Base-by-base conservation (phyloP, 1,284 basidiomycete genomes). In the Amylostereum chailletii region DNA sequence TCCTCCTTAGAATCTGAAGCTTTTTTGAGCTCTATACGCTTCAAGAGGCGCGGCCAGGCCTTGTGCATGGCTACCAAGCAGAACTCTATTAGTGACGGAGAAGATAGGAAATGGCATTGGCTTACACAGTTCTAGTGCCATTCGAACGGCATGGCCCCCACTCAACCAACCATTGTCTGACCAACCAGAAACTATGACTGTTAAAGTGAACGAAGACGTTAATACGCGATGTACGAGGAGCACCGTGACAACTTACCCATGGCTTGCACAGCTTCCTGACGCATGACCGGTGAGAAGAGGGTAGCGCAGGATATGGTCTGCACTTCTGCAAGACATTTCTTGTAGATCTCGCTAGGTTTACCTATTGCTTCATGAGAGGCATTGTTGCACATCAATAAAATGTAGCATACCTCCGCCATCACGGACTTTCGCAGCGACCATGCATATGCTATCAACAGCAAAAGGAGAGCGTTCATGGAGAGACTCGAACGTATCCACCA, bases 121-220 rank as follows among this genome's bases (percentile, higher is more conserved):
- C 82, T 65, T 61, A 86, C 86, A 86, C 50, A 94, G 74, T 62
- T 95, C 92, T 71, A 94, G 81, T 26, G 90, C 92, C 90, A 95
- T 93, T 49, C 92, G 79, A 11, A 94, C 90, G 11, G 92, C 92
- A 67, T 94, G 91, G 4, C 90, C 90, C 4, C 90, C 89, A 56
- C 87, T 88, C 29, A 94, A 67, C 92, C 92, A 95, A 2, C 90
- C 91, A 57, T 90, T 89, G 57, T 93, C 89, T 9, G 87, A 90
- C 86, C 91, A 94, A 5, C 90, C 90, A 29, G 91, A 86, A 10
- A 94, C 81, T 45, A 94, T 72, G 49, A 92, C 89, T 91, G 52
- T 34, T 45, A 33, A 8, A 32, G 27, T 46, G 10, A 47, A 38
- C 10, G 45, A 51, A 19, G 53, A 55, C 41, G 55, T 49, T 51